Conservation (phyloP, 148 eudicot genomes). For the Selenicereus undatus region DNA sequence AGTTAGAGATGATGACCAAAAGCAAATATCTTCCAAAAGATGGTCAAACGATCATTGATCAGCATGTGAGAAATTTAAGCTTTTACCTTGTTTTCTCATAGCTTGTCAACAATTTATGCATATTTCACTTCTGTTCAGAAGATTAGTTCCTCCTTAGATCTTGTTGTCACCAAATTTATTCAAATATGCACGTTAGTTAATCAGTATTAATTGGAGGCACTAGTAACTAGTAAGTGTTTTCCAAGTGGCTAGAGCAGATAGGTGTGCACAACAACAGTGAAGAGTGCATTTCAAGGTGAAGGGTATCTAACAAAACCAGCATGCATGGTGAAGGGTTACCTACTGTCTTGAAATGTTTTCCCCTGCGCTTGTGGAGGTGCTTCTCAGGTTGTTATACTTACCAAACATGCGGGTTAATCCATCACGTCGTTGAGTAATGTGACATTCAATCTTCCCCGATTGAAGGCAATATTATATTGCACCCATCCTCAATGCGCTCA, state of each 20-base stretch:
- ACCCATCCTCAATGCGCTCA: slow-evolving; percentile 21
- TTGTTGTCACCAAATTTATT: too few species aligned
- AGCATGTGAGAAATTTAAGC: not conserved
- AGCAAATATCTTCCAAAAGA: slow-evolving; percentile 33
- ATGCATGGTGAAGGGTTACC: slow-evolving; percentile 25
- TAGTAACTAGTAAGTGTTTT: slow-evolving; percentile 27
- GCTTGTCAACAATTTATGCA: too few species aligned
- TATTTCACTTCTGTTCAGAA: too few species aligned
- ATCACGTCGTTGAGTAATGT: slow-evolving; percentile 15
- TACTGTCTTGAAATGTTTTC: slow-evolving; percentile 17
- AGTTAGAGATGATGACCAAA: slow-evolving; percentile 46
- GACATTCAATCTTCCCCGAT: too few species aligned
- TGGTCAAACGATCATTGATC: slow-evolving; percentile 38
- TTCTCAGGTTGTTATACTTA: slow-evolving; percentile 13
- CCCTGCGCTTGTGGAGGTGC: slow-evolving; percentile 26
- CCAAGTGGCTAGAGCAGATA: slow-evolving; percentile 17
- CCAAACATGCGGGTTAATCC: slow-evolving; percentile 5
- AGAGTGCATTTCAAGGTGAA: slow-evolving; percentile 27
- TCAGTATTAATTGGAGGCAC: too few species aligned
- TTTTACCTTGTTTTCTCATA: too few species aligned
- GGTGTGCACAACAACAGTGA: slow-evolving; percentile 27
- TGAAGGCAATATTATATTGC: not conserved
- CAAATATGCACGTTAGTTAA: too few species aligned
- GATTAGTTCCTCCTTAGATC: too few species aligned
- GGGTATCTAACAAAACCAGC: slow-evolving; percentile 23